Evolutionary conservation across 352 stramenopile genomes (phyloP).

Genomic region (Phytopythium ostracodes): DNA sequence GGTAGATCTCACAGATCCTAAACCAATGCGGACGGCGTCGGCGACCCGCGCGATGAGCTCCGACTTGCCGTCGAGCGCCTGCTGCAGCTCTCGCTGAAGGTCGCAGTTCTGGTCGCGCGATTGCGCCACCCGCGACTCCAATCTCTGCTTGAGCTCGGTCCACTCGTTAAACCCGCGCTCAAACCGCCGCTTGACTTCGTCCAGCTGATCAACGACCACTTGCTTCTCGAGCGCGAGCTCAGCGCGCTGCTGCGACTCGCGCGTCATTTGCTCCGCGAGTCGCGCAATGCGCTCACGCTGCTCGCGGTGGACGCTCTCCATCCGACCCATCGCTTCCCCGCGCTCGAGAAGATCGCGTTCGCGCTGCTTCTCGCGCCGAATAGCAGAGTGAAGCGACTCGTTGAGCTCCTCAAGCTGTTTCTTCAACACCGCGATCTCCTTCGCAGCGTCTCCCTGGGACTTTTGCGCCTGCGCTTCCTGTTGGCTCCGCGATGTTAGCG

Average conservation of each 20-base stretch:
- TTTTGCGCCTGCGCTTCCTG: slow-evolving; percentile 31
- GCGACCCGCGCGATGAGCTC: slow-evolving; percentile 38
- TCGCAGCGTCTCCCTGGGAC: slow-evolving; percentile 13
- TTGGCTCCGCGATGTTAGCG: slow-evolving; percentile 12
- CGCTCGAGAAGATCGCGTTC: slow-evolving; percentile 37
- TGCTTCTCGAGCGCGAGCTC: slow-evolving; percentile 49
- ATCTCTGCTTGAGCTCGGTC: slow-evolving; percentile 28
- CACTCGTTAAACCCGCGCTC: slow-evolving; percentile 28
- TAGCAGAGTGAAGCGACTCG: slow-evolving; percentile 21
- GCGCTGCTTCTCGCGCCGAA: slow-evolving; percentile 34
- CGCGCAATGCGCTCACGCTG: slow-evolving; percentile 54
- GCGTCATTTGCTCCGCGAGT: slow-evolving; percentile 46
- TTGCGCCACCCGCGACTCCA: slow-evolving; percentile 29
- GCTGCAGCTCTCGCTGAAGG: slow-evolving; percentile 35
- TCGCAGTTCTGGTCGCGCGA: slow-evolving; percentile 25
- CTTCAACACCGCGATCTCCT: slow-evolving; percentile 29
- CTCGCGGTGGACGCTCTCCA: slow-evolving; percentile 32
- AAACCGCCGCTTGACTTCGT: slow-evolving; percentile 32
- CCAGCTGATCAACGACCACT: slow-evolving; percentile 38
- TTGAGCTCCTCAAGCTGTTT: slow-evolving; percentile 49
- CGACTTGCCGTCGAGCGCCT: slow-evolving; percentile 38
- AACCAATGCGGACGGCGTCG: slow-evolving; percentile 11
- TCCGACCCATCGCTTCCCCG: slow-evolving; percentile 22
- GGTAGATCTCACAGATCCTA: background rate
- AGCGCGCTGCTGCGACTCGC: slow-evolving; percentile 39